Conservation (phyloP, 805 yeast species). For the Teunomyces kruisii region DNA sequence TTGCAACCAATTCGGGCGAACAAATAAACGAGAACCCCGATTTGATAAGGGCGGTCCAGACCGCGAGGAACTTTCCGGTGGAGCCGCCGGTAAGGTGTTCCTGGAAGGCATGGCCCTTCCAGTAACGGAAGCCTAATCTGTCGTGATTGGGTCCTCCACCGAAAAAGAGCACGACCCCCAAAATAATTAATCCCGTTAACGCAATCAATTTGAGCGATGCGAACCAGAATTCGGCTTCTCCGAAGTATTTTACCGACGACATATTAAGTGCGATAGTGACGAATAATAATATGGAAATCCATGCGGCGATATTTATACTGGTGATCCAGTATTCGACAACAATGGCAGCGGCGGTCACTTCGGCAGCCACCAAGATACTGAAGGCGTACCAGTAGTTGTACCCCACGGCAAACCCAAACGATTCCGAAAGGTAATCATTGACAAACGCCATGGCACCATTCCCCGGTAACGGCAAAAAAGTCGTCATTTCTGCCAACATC, state of each 20-base stretch:
- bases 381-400: constrained; percentile 36
- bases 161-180: constrained; percentile 36
- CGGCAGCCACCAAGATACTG: constrained; percentile 34
- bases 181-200: constrained; percentile 30
- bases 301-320: constrained; percentile 33
- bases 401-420: constrained; percentile 35
- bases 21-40: constrained; percentile 28
- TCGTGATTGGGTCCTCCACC: constrained; percentile 41
- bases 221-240: constrained; percentile 39
- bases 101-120: constrained; percentile 38
- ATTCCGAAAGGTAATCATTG: constrained; percentile 25
- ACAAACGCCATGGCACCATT: constrained; percentile 33
- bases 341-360: constrained; percentile 43
- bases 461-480: constrained; percentile 35
- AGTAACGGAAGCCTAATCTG: constrained; percentile 47
- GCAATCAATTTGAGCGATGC: constrained; percentile 32
- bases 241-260: constrained; percentile 31
- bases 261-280: constrained; percentile 26
- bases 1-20: constrained; percentile 53
- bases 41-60: constrained; percentile 26
- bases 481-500: constrained; percentile 33
- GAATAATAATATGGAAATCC: constrained; percentile 36
- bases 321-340: constrained; percentile 36
- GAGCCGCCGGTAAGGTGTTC: constrained; percentile 39
- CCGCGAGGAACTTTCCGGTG: constrained; percentile 20